Conservation (phyloP, 164 flowering plant genomes). For the Macadamia integrifolia region DNA sequence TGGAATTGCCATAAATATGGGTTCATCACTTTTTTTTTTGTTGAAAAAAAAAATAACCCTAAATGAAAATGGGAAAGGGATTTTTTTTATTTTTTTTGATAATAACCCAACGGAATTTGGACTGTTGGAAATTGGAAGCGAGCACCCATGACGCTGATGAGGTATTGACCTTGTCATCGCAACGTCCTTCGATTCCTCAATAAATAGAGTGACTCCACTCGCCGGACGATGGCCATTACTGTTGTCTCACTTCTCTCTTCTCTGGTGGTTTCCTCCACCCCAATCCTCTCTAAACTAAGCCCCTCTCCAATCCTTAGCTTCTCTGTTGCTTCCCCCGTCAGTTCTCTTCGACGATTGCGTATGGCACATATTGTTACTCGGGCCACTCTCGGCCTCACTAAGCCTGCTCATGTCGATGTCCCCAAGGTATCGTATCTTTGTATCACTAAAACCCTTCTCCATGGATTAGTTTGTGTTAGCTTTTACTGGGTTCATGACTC, state of each 20-base stretch:
- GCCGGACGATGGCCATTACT: conserved; percentile 7
- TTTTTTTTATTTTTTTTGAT: too few species aligned
- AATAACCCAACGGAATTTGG: not conserved
- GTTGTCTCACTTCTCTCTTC: conserved; percentile 5
- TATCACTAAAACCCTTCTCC: not conserved
- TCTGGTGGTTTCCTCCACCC: conserved; percentile 23
- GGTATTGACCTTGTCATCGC: too few species aligned
- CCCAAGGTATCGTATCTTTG: conserved; percentile 32
- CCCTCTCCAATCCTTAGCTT: not conserved
- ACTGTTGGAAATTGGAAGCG: not conserved
- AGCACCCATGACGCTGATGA: not conserved
- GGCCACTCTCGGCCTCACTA: conserved; percentile 49
- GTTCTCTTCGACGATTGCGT: conserved; percentile 10
- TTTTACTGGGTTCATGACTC: not conserved
- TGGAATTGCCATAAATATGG: too few species aligned
- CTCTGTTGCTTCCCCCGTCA: conserved; percentile 2
- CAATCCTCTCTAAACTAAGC: not conserved
- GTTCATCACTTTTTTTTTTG: too few species aligned
- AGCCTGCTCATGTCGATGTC: conserved; percentile 22
- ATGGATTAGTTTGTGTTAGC: not conserved
- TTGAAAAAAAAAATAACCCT: too few species aligned
- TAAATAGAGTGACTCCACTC: not conserved
- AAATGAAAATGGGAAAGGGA: too few species aligned
- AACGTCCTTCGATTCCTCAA: too few species aligned
- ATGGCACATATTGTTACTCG: conserved; percentile 27